These are phyloP conservation scores for Xylariaceae sp. DNA, from an alignment of 2,329 filamentous ascomycete species.

Conservation along the genomic window DNA sequence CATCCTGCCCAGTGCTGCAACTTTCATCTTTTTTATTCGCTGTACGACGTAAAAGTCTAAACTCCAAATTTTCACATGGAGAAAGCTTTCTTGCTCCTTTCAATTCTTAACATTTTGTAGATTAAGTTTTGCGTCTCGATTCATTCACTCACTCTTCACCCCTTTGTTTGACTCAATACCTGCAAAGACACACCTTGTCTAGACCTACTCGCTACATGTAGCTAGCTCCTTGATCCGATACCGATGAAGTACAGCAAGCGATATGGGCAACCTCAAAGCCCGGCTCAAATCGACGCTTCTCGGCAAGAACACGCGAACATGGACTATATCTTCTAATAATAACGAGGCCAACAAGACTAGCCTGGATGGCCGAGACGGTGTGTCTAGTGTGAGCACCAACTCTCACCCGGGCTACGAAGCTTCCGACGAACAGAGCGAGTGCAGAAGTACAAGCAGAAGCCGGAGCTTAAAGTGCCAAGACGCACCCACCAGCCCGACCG, in stretches of 20 bases:
- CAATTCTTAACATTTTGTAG: too few relatives aligned
- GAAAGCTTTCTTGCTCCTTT: too few relatives aligned
- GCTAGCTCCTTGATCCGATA: too few relatives aligned
- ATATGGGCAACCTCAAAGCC: slow-evolving; percentile 45
- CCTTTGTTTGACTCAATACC: too few relatives aligned
- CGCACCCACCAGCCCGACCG: neutral
- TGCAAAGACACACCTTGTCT: too few relatives aligned
- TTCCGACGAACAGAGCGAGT: slow-evolving; percentile 22
- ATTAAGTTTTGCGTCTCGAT: too few relatives aligned
- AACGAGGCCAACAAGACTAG: slow-evolving; percentile 14
- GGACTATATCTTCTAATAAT: slow-evolving; percentile 34
- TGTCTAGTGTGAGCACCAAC: slow-evolving; percentile 25
- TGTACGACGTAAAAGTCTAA: too few relatives aligned
- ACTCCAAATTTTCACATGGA: too few relatives aligned
- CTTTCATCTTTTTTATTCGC: too few relatives aligned
- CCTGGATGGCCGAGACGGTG: slow-evolving; percentile 16
- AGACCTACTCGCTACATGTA: too few relatives aligned
- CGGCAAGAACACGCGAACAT: slow-evolving; percentile 39
- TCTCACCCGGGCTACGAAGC: slow-evolving; percentile 25
- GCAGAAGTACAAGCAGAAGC: slow-evolving; percentile 8
- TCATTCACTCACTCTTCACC: too few relatives aligned
- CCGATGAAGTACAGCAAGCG: slow-evolving; percentile 6
- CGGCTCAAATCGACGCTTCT: slow-evolving; percentile 46
- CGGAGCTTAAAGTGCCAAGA: slow-evolving; percentile 13
- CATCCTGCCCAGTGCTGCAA: too few relatives aligned